phyloP scores from a whole-genome alignment of 2,329 filamentous ascomycete species.

The Aspergillus terreus region DNA sequence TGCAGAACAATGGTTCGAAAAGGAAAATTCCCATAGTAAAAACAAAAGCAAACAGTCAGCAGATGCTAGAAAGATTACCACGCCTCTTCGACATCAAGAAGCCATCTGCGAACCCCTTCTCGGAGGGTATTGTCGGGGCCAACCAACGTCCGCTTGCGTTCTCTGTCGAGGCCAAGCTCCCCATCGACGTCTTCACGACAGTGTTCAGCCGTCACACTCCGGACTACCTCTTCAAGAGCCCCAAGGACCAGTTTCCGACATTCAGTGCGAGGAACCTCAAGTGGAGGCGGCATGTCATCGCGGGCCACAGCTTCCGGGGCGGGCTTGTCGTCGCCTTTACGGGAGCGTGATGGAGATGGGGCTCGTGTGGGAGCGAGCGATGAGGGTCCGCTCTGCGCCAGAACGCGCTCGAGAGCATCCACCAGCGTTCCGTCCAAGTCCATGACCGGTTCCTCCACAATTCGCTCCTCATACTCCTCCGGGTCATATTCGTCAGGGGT shows the following conservation, averaged over 20 bases:
- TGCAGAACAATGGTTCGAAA: not conserved
- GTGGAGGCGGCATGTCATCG: conserved; percentile 29
- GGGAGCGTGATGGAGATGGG: conserved; percentile 37
- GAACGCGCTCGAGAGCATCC: conserved; percentile 55
- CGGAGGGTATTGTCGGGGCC: conserved; percentile 50
- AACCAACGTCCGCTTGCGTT: conserved; percentile 29
- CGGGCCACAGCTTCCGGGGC: conserved; percentile 18
- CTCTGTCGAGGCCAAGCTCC: conserved; percentile 30
- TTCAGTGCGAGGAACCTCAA: conserved; percentile 49
- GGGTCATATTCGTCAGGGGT: conserved; percentile 18
- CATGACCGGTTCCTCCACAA: conserved; percentile 54
- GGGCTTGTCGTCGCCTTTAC: conserved; percentile 28
- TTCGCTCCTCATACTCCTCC: conserved; percentile 46
- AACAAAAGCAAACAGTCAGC: conserved; percentile 1
- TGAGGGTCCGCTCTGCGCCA: conserved; percentile 43
- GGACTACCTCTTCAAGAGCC: conserved; percentile 55
- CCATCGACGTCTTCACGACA: conserved; percentile 37
- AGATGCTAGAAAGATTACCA: conserved; percentile 23
- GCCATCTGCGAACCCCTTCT: conserved; percentile 56
- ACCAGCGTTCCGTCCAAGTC: conserved; percentile 56
- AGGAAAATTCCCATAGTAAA: not conserved
- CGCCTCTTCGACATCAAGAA: conserved; percentile 47
- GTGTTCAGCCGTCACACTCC: conserved; percentile 50
- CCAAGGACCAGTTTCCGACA: conserved; percentile 54
- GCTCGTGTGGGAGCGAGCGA: conserved; percentile 40